phyloP scores from a whole-genome alignment of 2,329 filamentous ascomycete species.

The Fusarium abutilonis region DNA sequence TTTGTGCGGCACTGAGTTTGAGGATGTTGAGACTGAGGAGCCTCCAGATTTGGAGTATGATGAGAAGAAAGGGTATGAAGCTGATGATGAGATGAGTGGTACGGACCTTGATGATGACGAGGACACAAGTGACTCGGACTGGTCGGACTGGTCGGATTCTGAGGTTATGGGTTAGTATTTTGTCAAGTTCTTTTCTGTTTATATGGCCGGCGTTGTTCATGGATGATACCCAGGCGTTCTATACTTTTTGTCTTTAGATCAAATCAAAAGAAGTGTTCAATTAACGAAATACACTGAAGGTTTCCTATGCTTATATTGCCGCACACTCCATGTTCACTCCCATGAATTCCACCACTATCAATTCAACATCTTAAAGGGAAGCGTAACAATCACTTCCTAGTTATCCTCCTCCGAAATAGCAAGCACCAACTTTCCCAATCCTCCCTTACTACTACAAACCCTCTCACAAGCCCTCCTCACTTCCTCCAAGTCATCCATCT shows the following conservation, averaged over 20 bases:
- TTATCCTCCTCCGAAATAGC: constrained; percentile 24
- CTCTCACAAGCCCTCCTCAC: constrained; percentile 55
- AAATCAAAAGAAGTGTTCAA: too few species aligned
- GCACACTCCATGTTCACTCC: too few species aligned
- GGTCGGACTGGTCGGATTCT: too few species aligned
- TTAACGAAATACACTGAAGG: too few species aligned
- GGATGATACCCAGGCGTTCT: background rate
- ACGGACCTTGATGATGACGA: background rate
- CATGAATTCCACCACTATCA: background rate
- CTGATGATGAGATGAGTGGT: background rate
- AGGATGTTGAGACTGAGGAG: background rate
- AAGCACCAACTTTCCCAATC: constrained; percentile 46
- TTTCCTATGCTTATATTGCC: too few species aligned
- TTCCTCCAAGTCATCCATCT: constrained; percentile 55
- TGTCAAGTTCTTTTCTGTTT: too few species aligned
- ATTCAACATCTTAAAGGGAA: background rate
- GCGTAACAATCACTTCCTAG: background rate
- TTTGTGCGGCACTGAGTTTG: background rate
- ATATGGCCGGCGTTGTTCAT: background rate
- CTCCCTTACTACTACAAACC: constrained; percentile 46
- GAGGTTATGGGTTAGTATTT: too few species aligned
- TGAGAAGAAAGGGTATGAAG: background rate
- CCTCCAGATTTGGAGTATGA: background rate
- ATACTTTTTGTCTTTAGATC: too few species aligned
- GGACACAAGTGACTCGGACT: too few species aligned